Percentiles rank a stretch among this genome's conserved stretches.
Conservation (phyloP, 768 basidiomycete species). For the Panellus pusillus region DNA sequence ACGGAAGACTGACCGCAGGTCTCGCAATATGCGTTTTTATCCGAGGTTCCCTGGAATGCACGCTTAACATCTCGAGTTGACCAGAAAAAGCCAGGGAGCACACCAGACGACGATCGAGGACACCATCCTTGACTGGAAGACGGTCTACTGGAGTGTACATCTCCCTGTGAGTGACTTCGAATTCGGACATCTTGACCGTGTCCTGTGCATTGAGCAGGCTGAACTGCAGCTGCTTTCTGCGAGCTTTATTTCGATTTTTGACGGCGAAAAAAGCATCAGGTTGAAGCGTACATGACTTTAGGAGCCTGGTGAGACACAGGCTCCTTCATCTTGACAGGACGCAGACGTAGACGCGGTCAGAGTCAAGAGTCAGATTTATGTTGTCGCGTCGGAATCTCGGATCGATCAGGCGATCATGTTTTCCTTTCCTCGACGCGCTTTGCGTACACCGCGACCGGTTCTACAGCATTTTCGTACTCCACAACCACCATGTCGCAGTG, state of each 20-base stretch:
- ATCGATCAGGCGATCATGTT: not conserved
- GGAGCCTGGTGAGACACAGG: slow-evolving; percentile 75
- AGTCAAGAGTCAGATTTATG: not conserved
- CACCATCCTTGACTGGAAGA: slow-evolving; percentile 86
- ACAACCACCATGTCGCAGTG: slow-evolving; percentile 1
- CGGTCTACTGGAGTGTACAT: slow-evolving; percentile 85
- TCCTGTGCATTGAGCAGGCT: slow-evolving; percentile 92
- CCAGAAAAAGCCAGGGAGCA: slow-evolving; percentile 25
- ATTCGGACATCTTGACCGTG: slow-evolving; percentile 93
- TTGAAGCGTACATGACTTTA: slow-evolving; percentile 68
- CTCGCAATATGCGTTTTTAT: slow-evolving; percentile 90
- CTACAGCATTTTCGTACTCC: not conserved
- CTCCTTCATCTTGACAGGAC: slow-evolving; percentile 64
- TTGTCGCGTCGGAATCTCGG: not conserved
- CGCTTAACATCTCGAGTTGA: not conserved
- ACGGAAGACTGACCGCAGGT: slow-evolving; percentile 91
- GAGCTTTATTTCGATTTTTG: slow-evolving; percentile 13
- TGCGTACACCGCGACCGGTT: slow-evolving; percentile 3
- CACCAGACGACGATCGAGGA: slow-evolving; percentile 89
- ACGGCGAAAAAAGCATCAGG: not conserved
- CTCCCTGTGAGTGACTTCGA: slow-evolving; percentile 91
- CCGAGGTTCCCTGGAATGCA: slow-evolving; percentile 78
- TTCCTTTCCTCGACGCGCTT: slow-evolving; percentile 15
- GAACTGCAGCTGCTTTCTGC: slow-evolving; percentile 94
- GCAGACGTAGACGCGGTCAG: not conserved